Percentiles rank a stretch among this genome's conserved stretches.
Evolutionary conservation across 306 rosid genomes (phyloP).

Genomic region (Vicia faba): DNA sequence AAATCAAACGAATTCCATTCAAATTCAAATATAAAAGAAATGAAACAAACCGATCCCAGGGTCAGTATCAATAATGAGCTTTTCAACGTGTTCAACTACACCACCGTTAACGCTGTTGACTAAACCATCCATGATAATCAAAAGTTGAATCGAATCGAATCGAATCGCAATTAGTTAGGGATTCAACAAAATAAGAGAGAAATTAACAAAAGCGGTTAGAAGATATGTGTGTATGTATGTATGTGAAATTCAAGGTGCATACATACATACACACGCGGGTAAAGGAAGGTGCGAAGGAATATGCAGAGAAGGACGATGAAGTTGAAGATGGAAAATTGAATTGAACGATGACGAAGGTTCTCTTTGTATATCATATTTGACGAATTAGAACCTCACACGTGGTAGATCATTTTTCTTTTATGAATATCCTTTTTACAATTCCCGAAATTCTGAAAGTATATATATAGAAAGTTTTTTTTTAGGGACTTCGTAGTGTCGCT

Average conservation of each 20-base stretch:
- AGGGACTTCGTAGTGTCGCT: background rate
- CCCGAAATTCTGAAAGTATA: background rate
- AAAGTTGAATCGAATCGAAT: background rate
- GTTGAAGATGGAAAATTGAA: background rate
- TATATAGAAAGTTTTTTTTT: background rate
- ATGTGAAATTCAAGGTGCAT: conserved; percentile 11
- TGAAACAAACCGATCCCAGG: conserved; percentile 88
- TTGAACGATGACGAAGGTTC: background rate
- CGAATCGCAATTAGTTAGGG: conserved; percentile 30
- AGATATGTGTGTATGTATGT: conserved; percentile 8
- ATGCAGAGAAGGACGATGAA: conserved; percentile 35
- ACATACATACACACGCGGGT: conserved; percentile 44
- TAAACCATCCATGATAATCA: conserved; percentile 41
- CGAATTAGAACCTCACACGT: conserved; percentile 6
- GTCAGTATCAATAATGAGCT: conserved; percentile 93
- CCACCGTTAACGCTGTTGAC: conserved; percentile 34
- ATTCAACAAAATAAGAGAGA: conserved; percentile 21
- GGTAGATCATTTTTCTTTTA: background rate
- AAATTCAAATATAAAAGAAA: background rate
- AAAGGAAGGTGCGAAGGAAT: conserved; percentile 28
- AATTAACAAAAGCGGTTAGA: background rate
- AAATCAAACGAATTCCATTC: background rate
- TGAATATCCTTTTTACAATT: conserved; percentile 17
- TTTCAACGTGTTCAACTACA: conserved; percentile 40
- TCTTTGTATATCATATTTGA: conserved; percentile 1